These are phyloP conservation scores for Saxophila tyrrhenica DNA, from an alignment of 495 filamentous ascomycete genomes.

Conservation along the genomic window DNA sequence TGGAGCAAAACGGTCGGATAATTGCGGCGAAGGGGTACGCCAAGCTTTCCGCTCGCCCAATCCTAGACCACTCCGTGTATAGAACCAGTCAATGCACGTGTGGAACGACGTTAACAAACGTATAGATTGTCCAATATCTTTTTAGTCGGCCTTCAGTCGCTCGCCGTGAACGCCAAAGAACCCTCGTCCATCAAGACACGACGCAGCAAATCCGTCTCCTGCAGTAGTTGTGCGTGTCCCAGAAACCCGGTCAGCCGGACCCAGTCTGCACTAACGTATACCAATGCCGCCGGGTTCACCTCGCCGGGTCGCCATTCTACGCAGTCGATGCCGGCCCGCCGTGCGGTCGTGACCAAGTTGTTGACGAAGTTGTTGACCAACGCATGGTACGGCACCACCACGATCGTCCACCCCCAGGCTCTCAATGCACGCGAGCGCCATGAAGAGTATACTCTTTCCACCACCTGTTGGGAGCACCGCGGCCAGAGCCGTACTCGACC, in stretches of 20 bases:
- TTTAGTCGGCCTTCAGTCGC: background rate
- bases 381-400: constrained; percentile 2
- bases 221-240: background rate
- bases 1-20: no score
- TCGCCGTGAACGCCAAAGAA: background rate
- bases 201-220: no score
- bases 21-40: no score
- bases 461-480: constrained; percentile 6
- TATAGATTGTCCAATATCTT: no score
- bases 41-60: no score
- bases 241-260: background rate
- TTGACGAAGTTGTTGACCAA: background rate
- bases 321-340: background rate
- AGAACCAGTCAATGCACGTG: no score
- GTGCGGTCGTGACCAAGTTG: background rate
- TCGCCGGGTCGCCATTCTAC: background rate
- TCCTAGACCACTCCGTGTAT: no score
- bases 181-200: background rate
- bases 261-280: background rate
- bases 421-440: background rate
- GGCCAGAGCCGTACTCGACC: background rate
- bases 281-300: background rate
- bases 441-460: constrained; percentile 7
- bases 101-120: no score
- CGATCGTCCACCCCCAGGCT: constrained; percentile 2